Base-by-base conservation (phyloP, 768 basidiomycete genomes). In the Naganishia onofrii region DNA sequence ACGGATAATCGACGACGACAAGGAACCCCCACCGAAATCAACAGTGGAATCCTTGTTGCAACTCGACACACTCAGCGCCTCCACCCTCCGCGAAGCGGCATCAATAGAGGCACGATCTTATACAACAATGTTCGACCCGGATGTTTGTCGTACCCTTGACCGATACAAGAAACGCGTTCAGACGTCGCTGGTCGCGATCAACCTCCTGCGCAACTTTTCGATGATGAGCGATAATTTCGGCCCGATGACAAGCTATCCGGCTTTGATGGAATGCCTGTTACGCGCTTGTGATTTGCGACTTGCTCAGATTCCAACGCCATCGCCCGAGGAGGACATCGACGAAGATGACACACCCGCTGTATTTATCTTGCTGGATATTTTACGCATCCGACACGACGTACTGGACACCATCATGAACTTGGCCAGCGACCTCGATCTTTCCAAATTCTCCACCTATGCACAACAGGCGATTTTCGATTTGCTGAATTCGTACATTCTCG, bases 181-280 rank as follows among this genome's bases (percentile, higher is more conserved):
- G 72, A 82, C 88, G 66, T 83, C 93, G 57, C 84, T 91, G 32
- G 82, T 87, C 21, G 84, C 90, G 65, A 80, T 88, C 54, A 93
- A 90, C 79, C 87, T 97, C 76, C 83, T 97, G 66, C 90, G 92
- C 55, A 96, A 95, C 82, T 84, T 96, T 74, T 87, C 90, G n/a
- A 83, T 88, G 71, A 83, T 88, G 69, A 82, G 81, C 8, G 89
- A 94, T 72, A 95, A 95, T 75, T 79, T 85, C 71, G 83, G 83
- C 53, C 87, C 86, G 75, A 83, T 95, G 75, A 85, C 88, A 0
- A 85, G 83, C 48, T 87, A 91, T 70, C 85, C 85, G 7, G 84
- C 88, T 60, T 79, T 90, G 15, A 79, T 92, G 42, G 86, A 87
- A 74, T 75, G 90, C 31, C 75, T 93, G 58, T 83, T 93, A 31